Conservation (phyloP, 2,329 filamentous ascomycete genomes). For the Fusarium secorum region DNA sequence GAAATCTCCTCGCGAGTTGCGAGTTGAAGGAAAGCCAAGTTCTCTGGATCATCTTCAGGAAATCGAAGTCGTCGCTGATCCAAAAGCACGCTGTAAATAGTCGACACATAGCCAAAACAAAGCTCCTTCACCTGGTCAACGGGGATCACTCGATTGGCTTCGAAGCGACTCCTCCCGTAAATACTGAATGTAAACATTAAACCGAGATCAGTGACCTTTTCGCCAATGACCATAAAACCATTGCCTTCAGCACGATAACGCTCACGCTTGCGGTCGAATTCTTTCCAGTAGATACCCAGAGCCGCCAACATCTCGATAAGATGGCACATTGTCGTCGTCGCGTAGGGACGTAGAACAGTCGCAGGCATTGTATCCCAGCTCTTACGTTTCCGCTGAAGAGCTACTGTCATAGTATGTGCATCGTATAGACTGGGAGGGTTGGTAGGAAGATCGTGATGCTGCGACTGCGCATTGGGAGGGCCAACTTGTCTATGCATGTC, state of each 20-base stretch:
- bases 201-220: slow-evolving; percentile 58
- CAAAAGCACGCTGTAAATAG: slow-evolving; percentile 56
- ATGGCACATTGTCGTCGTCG: slow-evolving; percentile 64
- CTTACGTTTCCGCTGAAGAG: slow-evolving; percentile 56
- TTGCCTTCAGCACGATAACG: slow-evolving; percentile 65
- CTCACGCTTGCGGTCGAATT: slow-evolving; percentile 61
- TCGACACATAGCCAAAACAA: slow-evolving; percentile 64
- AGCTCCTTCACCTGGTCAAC: slow-evolving; percentile 62
- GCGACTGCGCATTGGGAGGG: slow-evolving; percentile 29
- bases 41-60: slow-evolving; percentile 52
- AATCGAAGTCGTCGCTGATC: slow-evolving; percentile 52
- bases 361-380: slow-evolving; percentile 63
- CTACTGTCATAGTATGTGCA: slow-evolving; percentile 54
- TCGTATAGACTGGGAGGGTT: slow-evolving; percentile 39
- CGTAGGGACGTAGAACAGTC: slow-evolving; percentile 57
- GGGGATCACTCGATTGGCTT: slow-evolving; percentile 61
- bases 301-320: slow-evolving; percentile 62
- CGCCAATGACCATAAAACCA: slow-evolving; percentile 59
- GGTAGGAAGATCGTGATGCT: slow-evolving; percentile 29
- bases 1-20: slow-evolving; percentile 59
- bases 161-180: slow-evolving; percentile 58
- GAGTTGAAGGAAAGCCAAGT: slow-evolving; percentile 56
- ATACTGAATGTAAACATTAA: slow-evolving; percentile 63
- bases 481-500: slow-evolving; percentile 33
- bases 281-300: slow-evolving; percentile 66